These are phyloP conservation scores for Entophlyctis luteolus DNA, from an alignment of 192 early-diverging fungal genomes.

Conservation along the genomic window DNA sequence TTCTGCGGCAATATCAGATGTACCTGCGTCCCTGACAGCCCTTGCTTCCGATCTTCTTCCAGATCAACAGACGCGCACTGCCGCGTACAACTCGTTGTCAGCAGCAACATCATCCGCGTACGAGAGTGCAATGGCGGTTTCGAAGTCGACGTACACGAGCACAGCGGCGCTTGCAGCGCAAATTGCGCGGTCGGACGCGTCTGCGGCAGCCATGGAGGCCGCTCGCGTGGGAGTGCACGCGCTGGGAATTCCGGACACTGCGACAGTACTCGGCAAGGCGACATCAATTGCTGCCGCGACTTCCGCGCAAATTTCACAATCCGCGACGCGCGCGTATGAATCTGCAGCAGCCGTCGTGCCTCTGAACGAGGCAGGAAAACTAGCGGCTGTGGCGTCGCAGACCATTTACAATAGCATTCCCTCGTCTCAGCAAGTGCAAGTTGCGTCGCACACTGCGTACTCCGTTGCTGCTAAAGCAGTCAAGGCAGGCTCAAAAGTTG, in stretches of 20 bases:
- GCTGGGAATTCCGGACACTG: background rate
- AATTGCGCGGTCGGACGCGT: background rate
- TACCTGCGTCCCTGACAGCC: conserved; percentile 39
- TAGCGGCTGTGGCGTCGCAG: background rate
- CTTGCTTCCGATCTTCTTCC: conserved; percentile 17
- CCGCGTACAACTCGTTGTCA: conserved; percentile 11
- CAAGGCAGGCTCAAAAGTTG: background rate
- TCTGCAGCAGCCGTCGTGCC: background rate
- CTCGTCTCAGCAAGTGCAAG: background rate
- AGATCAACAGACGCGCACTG: conserved; percentile 10
- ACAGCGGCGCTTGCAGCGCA: background rate
- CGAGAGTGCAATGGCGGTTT: background rate
- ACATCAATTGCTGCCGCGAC: background rate
- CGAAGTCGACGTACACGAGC: background rate
- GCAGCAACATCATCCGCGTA: conserved; percentile 10
- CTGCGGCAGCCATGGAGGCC: background rate
- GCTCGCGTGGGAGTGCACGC: background rate
- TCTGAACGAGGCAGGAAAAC: background rate
- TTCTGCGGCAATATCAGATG: conserved; percentile 38
- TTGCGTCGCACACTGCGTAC: background rate
- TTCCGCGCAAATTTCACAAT: background rate
- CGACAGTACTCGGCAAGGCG: background rate
- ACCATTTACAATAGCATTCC: background rate
- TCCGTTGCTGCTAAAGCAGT: background rate
- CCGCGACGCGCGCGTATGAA: background rate